Percentiles rank a stretch among this genome's conserved stretches.
These are phyloP conservation scores for Coemansia sp. DNA, from an alignment of 192 early-diverging fungal genomes.

Conservation along the genomic window DNA sequence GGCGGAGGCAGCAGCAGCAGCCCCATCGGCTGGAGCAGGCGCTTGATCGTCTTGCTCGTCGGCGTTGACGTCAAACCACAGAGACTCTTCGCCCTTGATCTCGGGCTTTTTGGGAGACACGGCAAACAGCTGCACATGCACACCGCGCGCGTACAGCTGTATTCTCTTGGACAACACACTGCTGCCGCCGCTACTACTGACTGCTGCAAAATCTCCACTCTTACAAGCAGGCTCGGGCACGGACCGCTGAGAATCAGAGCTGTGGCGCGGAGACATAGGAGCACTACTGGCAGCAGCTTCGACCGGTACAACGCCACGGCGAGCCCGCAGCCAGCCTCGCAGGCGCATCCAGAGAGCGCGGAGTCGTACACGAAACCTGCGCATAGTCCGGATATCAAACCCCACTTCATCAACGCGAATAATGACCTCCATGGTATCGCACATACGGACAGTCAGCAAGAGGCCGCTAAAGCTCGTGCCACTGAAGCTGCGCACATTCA, in stretches of 20 bases:
- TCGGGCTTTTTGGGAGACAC: slow-evolving; percentile 1
- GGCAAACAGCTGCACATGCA: slow-evolving; percentile 35
- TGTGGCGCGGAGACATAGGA: slow-evolving; percentile 11
- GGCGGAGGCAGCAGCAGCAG: neutral
- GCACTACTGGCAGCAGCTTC: neutral
- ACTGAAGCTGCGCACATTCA: slow-evolving; percentile 36
- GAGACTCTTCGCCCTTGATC: slow-evolving; percentile 1
- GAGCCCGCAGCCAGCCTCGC: neutral
- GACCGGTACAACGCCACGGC: neutral
- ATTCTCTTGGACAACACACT: slow-evolving; percentile 36
- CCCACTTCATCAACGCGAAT: slow-evolving; percentile 40
- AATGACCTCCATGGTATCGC: slow-evolving; percentile 21
- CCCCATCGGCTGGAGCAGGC: neutral
- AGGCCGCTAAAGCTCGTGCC: slow-evolving; percentile 41
- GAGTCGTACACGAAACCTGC: slow-evolving; percentile 29
- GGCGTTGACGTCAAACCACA: slow-evolving; percentile 25
- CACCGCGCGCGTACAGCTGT: slow-evolving; percentile 47
- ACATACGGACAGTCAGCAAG: slow-evolving; percentile 18
- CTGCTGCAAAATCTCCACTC: neutral
- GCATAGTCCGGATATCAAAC: slow-evolving; percentile 50
- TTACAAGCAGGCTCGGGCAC: neutral
- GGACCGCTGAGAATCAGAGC: slow-evolving; percentile 16
- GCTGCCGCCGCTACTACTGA: neutral
- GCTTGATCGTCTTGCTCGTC: neutral
- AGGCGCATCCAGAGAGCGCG: slow-evolving; percentile 17